Conservation (phyloP, 2,329 filamentous ascomycete genomes). For the Cylindrodendrum hubeiense region DNA sequence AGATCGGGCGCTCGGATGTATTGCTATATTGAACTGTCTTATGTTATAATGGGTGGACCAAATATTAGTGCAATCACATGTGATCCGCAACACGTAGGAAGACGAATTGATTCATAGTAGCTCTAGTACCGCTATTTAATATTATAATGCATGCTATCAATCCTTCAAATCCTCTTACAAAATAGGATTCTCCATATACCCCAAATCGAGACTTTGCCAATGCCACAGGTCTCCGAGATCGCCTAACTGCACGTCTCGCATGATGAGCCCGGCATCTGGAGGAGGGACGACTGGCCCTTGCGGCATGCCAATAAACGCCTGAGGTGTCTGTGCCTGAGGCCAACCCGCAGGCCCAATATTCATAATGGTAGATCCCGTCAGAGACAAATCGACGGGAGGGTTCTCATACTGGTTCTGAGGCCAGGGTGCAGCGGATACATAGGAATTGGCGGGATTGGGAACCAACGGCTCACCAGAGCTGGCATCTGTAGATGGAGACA, state of each 20-base stretch:
- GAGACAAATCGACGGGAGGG: background rate
- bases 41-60: too few relatives aligned
- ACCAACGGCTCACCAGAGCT: background rate
- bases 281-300: background rate
- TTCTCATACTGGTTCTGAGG: background rate
- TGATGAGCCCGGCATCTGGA: background rate
- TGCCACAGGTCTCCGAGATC: constrained; percentile 14
- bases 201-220: constrained; percentile 18
- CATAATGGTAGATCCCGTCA: background rate
- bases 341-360: background rate
- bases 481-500: background rate
- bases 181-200: constrained; percentile 6
- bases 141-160: background rate
- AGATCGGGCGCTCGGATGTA: too few relatives aligned
- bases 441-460: background rate
- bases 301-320: background rate
- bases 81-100: background rate
- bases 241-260: constrained; percentile 1
- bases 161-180: background rate
- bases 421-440: background rate
- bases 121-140: background rate
- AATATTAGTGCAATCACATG: too few relatives aligned
- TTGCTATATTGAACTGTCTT: too few relatives aligned
- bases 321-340: background rate
- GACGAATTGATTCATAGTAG: background rate